phyloP scores from a whole-genome alignment of 257 asterid genomes.

The Anisodus acutangulus region DNA sequence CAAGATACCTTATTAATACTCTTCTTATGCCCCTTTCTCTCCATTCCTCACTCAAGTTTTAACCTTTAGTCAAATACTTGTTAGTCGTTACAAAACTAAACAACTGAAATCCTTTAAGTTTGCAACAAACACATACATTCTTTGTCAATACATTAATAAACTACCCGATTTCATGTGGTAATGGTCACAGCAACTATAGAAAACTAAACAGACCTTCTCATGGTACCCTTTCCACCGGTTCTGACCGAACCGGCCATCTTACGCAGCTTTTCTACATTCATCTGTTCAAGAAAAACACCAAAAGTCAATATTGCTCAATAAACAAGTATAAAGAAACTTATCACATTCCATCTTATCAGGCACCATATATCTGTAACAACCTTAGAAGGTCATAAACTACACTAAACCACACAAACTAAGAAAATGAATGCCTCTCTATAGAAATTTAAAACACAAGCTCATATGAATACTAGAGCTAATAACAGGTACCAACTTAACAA shows the following conservation, averaged over 20 bases:
- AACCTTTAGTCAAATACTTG: background rate
- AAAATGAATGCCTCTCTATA: background rate
- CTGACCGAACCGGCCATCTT: constrained; percentile 85
- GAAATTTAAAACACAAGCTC: background rate
- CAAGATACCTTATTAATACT: background rate
- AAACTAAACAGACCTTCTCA: constrained; percentile 59
- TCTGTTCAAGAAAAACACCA: constrained; percentile 43
- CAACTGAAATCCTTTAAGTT: background rate
- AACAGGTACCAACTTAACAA: background rate
- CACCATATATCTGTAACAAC: background rate
- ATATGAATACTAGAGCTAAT: background rate
- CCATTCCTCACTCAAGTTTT: background rate
- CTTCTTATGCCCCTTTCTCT: background rate
- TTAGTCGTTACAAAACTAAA: background rate
- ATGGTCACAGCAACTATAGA: background rate
- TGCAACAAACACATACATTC: background rate
- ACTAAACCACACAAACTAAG: background rate
- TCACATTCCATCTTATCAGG: background rate
- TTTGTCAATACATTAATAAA: background rate
- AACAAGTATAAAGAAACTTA: background rate
- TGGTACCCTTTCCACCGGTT: constrained; percentile 79
- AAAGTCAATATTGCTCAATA: background rate
- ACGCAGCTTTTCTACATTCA: constrained; percentile 78
- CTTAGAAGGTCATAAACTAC: background rate
- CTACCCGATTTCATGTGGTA: background rate